phyloP scores from a whole-genome alignment of 352 stramenopile genomes.

The Phytophthora pistaciae region DNA sequence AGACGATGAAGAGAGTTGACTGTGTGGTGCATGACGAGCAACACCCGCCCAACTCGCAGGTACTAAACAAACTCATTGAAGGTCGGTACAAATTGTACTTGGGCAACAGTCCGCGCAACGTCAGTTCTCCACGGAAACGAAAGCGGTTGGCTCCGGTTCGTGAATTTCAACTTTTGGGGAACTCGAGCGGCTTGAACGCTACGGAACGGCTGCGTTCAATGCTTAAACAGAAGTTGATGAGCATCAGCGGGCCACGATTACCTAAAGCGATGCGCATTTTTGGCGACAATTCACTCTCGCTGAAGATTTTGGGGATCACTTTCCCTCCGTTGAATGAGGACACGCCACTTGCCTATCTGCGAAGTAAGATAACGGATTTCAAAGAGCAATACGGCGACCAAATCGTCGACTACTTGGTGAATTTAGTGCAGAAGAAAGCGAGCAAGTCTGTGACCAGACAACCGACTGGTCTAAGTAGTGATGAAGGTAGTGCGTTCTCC shows the following conservation, averaged over 20 bases:
- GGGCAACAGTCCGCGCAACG: constrained; percentile 73
- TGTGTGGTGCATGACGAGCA: constrained; percentile 46
- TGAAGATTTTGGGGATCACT: constrained; percentile 61
- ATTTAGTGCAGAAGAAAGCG: constrained; percentile 40
- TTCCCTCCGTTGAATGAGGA: constrained; percentile 74
- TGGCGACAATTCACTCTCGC: constrained; percentile 53
- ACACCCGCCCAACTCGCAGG: constrained; percentile 25
- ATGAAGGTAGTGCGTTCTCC: constrained; percentile 28
- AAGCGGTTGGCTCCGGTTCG: constrained; percentile 34
- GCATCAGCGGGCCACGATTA: constrained; percentile 60
- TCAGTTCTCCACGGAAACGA: constrained; percentile 40
- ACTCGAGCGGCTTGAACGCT: constrained; percentile 40
- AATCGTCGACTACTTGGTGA: constrained; percentile 73
- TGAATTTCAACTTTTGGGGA: constrained; percentile 16
- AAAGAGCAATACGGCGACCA: constrained; percentile 59
- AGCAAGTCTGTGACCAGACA: no score
- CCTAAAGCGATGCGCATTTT: constrained; percentile 69
- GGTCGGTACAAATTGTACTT: constrained; percentile 68
- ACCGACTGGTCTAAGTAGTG: constrained; percentile 6
- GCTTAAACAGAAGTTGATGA: constrained; percentile 67
- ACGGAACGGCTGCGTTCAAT: constrained; percentile 56
- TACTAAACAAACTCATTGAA: constrained; percentile 54
- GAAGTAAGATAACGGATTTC: constrained; percentile 60
- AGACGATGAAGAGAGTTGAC: constrained; percentile 52
- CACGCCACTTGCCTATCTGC: constrained; percentile 66